phyloP scores from a whole-genome alignment of 176 grass and related monocot species.

The Phoenix roebelenii region DNA sequence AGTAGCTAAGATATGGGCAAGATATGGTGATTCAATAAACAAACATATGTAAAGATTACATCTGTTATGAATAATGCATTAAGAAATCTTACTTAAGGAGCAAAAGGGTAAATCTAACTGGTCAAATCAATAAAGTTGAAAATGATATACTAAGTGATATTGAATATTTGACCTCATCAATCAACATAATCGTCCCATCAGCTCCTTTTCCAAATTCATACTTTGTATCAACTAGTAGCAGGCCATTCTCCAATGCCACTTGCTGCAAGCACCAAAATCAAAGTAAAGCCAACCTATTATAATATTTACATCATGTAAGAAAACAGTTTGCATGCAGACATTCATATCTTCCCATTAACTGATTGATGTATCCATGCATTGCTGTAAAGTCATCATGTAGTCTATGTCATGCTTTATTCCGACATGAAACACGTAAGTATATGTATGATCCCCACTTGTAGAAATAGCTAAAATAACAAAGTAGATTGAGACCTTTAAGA shows the following conservation, averaged over 20 bases:
- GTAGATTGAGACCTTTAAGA: neutral
- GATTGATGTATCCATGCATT: too few species aligned
- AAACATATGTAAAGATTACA: too few species aligned
- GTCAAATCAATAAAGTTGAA: neutral
- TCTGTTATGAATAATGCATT: too few species aligned
- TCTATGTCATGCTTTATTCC: too few species aligned
- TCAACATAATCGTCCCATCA: constrained; percentile 79
- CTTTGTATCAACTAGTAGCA: constrained; percentile 87
- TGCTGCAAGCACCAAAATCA: constrained; percentile 39
- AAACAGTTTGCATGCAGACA: neutral
- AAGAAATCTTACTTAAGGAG: too few species aligned
- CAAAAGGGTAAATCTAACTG: neutral
- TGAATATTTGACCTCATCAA: constrained; percentile 58
- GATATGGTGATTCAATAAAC: too few species aligned
- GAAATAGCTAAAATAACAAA: too few species aligned
- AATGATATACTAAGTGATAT: neutral
- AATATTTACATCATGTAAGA: constrained; percentile 2
- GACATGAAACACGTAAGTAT: too few species aligned
- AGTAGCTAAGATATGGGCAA: too few species aligned
- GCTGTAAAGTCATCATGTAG: too few species aligned
- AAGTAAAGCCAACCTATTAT: neutral
- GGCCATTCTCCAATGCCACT: constrained; percentile 73
- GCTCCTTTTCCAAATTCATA: constrained; percentile 90
- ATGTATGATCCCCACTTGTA: too few species aligned
- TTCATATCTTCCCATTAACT: too few species aligned